Evolutionary conservation across 2,329 filamentous ascomycete species (phyloP), one percentile per base, ranked within the genome.

Genomic region (Fusarium clavum): DNA sequence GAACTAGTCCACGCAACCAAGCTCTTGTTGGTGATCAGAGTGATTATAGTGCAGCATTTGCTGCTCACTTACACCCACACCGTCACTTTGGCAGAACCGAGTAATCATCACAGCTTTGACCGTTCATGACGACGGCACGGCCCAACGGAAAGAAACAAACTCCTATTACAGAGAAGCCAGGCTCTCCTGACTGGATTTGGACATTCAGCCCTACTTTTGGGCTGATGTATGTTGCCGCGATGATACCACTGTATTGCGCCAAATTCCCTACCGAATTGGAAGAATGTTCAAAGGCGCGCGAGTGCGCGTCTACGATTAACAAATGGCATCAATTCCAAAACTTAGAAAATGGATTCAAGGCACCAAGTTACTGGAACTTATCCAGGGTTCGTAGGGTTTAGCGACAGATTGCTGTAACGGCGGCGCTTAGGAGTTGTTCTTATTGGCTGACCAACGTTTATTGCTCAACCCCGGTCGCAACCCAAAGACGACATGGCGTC

Each of bases 401-500:
- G 67, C 67, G 73, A 72, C 73, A 70, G 67, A 67, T 53, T 71
- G 69, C 65, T 73, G 73, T 69, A 75, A 73, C 70, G 64, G 70
- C 73, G 74, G 76, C 76, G 76, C 76, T 77, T 77, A 77, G 55
- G 64, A 73, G 43, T 57, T 52, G 16, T 38, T 58, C 47, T 73
- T 61, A 78, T 77, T 78, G 76, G 76, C 43, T 54, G 52, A 30
- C 27, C 49, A 41, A 63, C 61, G 40, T 58, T 57, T 67, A 56
- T 62, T 56, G 46, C 52, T 67, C 57, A 67, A 64, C 66, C 70
- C 70, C 59, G 63, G 70, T 76, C 73, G 69, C 73, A 75, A 67
- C 57, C 60, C 58, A 62, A 64, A 58, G 64, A 68, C 60, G 58
- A 68, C 56, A 72, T 52, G 64, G 69, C 69, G 68, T 65, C 60